Evolutionary conservation across 805 yeast species (phyloP), one percentile per base, ranked within the genome.

Genomic region (Zygoascus tannicola): DNA sequence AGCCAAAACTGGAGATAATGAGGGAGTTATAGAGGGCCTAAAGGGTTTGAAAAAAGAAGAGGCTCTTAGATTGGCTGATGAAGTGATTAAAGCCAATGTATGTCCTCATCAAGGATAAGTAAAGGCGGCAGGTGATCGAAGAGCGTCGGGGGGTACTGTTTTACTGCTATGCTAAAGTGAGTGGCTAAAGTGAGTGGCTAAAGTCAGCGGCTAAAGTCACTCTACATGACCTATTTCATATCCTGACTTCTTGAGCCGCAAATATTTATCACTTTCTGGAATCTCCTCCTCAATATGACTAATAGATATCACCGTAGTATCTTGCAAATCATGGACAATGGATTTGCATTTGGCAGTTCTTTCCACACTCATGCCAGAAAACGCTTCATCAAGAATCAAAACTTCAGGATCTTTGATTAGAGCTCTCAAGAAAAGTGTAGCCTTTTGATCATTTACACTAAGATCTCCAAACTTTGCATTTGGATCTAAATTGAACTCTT

Each of bases 371-470:
- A 90, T 85, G 14, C 87, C 94, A 19, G 95, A 84, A 46, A 90
- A 76, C 0, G 97, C 94, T 66, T 90, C 98, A 62, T 90, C 98
- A 2, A 90, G 66, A 38, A 90, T 81, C 42, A 90, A 67, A 1
- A 90, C 65, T 40, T 76, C 74, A 0, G 98, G 98, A 49, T 75
- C 67, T 59, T 84, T 85, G 35, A 85, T 70, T 15, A 90, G 56
- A 2, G 95, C 81, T 44, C 98, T 69, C 20, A 87, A 63, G 52
- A 92, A 80, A 21, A 90, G 65, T 0, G 78, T 76, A 10, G 85
- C 62, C 56, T 90, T 90, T 61, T 90, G 97, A 46, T 81, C 76
- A 41, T 86, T 78, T 3, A 85, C 68, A 1, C 76, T 62, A 20
- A 85, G 62, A 3, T 76, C 77, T 14, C 65, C 58, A 56, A 92